Evolutionary conservation across 1,139 yeast species (phyloP).

Genomic region (Groenewaldozyma auringiensis): DNA sequence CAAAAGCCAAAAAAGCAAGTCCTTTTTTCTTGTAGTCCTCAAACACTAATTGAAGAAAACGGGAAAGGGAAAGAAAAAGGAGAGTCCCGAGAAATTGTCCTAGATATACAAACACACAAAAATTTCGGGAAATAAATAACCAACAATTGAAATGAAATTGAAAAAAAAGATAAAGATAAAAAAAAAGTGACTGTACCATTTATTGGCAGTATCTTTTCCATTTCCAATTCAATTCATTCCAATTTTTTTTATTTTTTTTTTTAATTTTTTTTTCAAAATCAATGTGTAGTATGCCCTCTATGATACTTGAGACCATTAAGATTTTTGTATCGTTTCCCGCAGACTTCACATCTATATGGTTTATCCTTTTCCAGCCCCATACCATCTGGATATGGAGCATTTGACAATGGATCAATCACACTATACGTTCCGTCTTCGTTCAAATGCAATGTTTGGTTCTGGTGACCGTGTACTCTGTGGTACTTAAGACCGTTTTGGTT

Average conservation of each 20-base stretch:
- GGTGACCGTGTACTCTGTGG: constrained; percentile 95
- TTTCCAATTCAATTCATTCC: neutral
- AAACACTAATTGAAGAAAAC: too few species aligned
- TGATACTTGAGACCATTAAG: constrained; percentile 94
- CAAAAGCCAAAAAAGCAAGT: too few species aligned
- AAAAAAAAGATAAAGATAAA: too few species aligned
- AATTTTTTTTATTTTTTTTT: neutral
- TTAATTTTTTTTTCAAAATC: constrained; percentile 14
- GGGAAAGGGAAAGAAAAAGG: too few species aligned
- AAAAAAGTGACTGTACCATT: too few species aligned
- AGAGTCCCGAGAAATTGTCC: too few species aligned
- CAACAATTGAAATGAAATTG: too few species aligned
- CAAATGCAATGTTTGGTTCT: constrained; percentile 82
- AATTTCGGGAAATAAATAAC: too few species aligned
- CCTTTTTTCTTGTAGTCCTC: too few species aligned
- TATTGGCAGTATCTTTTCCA: too few species aligned
- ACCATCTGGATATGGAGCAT: constrained; percentile 87
- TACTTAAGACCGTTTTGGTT: constrained; percentile 96
- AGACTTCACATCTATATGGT: constrained; percentile 96
- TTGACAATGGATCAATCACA: constrained; percentile 87
- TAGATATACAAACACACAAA: too few species aligned
- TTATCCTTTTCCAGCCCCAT: constrained; percentile 90
- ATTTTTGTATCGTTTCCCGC: constrained; percentile 95
- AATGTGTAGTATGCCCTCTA: constrained; percentile 95
- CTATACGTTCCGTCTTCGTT: constrained; percentile 91